Evolutionary conservation across 148 eudicot genomes (phyloP).

Genomic region (Bassia scoparia): DNA sequence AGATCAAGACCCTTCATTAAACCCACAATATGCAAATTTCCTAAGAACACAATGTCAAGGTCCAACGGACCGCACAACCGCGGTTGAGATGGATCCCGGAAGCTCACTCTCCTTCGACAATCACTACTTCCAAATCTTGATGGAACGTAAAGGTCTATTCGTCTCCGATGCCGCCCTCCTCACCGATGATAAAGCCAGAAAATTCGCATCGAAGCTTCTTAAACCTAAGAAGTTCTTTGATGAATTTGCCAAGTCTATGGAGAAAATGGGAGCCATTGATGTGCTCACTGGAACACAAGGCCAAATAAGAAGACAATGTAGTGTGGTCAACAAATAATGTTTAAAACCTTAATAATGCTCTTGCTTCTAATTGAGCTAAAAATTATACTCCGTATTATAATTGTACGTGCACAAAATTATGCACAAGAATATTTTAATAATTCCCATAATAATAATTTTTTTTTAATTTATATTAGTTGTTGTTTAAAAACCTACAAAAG

Average conservation of each 20-base stretch:
- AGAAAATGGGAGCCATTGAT: constrained; percentile 26
- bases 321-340: constrained; percentile 18
- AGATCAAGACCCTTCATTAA: constrained; percentile 26
- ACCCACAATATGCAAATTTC: constrained; percentile 19
- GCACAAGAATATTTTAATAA: too few relatives aligned
- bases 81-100: constrained; percentile 23
- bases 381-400: too few relatives aligned
- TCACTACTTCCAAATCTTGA: constrained; percentile 15
- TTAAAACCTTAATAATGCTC: too few relatives aligned
- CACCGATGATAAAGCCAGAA: constrained; percentile 7
- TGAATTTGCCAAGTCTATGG: constrained; percentile 29
- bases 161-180: constrained; percentile 31
- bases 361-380: too few relatives aligned
- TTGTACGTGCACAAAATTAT: too few relatives aligned
- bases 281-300: constrained; percentile 27
- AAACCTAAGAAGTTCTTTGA: constrained; percentile 14
- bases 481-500: too few relatives aligned
- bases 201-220: constrained; percentile 7
- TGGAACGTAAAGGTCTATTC: constrained; percentile 23
- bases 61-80: constrained; percentile 13
- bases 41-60: constrained; percentile 16
- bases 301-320: constrained; percentile 28
- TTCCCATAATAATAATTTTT: too few relatives aligned
- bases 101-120: constrained; percentile 23
- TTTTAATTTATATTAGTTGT: too few relatives aligned